Base-by-base conservation (phyloP, 2,329 filamentous ascomycete species). In the Tolypocladium nubicola region DNA sequence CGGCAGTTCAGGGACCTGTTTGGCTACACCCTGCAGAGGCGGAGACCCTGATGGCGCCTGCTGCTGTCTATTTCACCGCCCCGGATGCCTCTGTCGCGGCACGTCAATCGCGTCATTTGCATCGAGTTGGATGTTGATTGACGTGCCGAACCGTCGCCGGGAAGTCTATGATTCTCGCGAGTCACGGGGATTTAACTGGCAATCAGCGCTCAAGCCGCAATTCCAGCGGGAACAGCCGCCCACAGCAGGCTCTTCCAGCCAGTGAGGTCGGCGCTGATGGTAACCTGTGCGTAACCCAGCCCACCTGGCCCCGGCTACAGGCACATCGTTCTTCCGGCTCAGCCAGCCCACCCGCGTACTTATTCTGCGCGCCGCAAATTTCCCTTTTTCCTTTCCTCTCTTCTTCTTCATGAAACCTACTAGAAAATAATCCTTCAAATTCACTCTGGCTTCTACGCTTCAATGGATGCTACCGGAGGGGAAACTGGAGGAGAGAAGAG, bases 401-500 rank as follows among this genome's bases (percentile, higher is more conserved):
- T 65, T 58, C 58, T 66, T 66, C 68, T 65, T 64, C 65, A 62
- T 68, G 65, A 62, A 73, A 74, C 70, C 72, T 74, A 74, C 72
- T 74, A 74, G 72, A 73, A 73, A 66, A 64, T 57, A 70, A 76
- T 79, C 78, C 77, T 79, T 76, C 81, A 79, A 81, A 87, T 88
- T 86, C 84, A 87, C 84, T 87, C 83, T 81, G 79, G 76, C 73
- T 75, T 80, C 77, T 75, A 73, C 73, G 75, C 68, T 71, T 72
- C 73, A 70, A 75, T 76, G 80, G 76, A 79, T 76, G 75, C 68
- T 61, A 63, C 71, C 76, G 79, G 84, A 87, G 83, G 85, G 85
- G 85, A 87, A 87, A 87, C 75, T 80, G 83, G 79, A 83, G 83
- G 84, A 84, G 67, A 88, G 84, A 85, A 65, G 57, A 70, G 76